phyloP scores from a whole-genome alignment of 352 stramenopile genomes.

The Globisporangium abappressorium region DNA sequence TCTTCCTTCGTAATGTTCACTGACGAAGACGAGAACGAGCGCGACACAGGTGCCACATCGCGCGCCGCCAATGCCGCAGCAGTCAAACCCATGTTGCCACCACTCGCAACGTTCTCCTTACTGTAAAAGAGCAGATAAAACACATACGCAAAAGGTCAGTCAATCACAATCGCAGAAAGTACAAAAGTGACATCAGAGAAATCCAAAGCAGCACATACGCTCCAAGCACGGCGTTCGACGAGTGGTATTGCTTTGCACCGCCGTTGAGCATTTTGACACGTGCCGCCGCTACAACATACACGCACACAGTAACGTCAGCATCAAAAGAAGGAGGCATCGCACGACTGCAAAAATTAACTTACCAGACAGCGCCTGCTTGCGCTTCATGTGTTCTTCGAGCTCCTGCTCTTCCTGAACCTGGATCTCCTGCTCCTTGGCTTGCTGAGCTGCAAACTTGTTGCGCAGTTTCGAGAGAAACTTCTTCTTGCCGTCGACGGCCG shows the following conservation, averaged over 20 bases:
- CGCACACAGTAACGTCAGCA: slow-evolving; percentile 6
- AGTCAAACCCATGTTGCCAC: slow-evolving; percentile 24
- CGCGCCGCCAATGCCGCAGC: slow-evolving; percentile 30
- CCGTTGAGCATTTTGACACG: slow-evolving; percentile 71
- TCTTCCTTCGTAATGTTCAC: slow-evolving; percentile 79
- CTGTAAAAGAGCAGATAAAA: slow-evolving; percentile 16
- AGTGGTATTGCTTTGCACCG: slow-evolving; percentile 66
- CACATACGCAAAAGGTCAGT: neutral
- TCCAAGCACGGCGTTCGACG: slow-evolving; percentile 62
- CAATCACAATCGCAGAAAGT: neutral
- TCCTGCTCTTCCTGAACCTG: slow-evolving; percentile 55
- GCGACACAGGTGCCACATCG: slow-evolving; percentile 26
- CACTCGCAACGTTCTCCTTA: slow-evolving; percentile 40
- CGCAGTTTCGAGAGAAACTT: slow-evolving; percentile 68
- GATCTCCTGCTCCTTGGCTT: slow-evolving; percentile 49
- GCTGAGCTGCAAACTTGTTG: slow-evolving; percentile 69
- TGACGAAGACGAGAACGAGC: slow-evolving; percentile 68
- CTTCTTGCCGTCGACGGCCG: slow-evolving; percentile 74
- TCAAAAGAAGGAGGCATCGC: neutral
- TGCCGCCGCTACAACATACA: slow-evolving; percentile 37
- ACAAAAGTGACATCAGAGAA: neutral
- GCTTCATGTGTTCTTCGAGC: slow-evolving; percentile 63
- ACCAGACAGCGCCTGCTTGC: slow-evolving; percentile 71
- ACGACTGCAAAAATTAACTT: neutral
- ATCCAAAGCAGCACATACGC: slow-evolving; percentile 9